Base-by-base conservation (phyloP, 75 land plant species). In the Chamaecyparis obtusa region DNA sequence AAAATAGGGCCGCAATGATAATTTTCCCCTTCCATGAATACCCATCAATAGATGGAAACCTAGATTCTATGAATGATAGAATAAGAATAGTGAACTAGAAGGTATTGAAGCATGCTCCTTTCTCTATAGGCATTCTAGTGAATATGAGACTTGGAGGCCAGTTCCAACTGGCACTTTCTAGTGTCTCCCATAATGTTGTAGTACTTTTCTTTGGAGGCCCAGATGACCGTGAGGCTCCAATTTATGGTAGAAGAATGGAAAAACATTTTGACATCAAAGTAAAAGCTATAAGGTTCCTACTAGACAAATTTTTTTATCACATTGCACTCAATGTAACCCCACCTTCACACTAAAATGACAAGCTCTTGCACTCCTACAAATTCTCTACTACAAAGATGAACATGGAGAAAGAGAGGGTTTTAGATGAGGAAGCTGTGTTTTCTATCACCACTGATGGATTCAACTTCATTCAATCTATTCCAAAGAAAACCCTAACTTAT, bases 21-120 rank as follows among this genome's bases (percentile, higher is more conserved):
- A 32, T 95, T 32, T 87, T 95, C 6, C 96, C 96, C 36, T 94
- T 93, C 84, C 94, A 94, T 89, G 92, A 93, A 85, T 88, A 92
- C 83, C 90, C 90, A 60, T 17, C 79, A 4, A 1, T 89, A 39
- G 93, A 92, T 74, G 93, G 92, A 6, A 37, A 71, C 11, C 49
- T 92, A 87, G 93, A 93, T 74, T 35, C 88, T 55, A 19, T 82
- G 19, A 77, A 85, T 33, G 74, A 74, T 51, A 83, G 84, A 2
- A 91, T 92, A 87, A 89, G 84, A 4, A 56, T 24, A 15, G 89
- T 95, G 51, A 94, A 93, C 86, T 55, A 39, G 71, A 83, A 60
- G 27, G 95, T 93, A n/a, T 83, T 94, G 24, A 78, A 74, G 9
- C 79, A 91, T 32, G 90, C 95, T 15, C 95, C 94, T 2, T 95